Conservation (phyloP, 345 rosid genomes). For the Geranium rotundifolium region DNA sequence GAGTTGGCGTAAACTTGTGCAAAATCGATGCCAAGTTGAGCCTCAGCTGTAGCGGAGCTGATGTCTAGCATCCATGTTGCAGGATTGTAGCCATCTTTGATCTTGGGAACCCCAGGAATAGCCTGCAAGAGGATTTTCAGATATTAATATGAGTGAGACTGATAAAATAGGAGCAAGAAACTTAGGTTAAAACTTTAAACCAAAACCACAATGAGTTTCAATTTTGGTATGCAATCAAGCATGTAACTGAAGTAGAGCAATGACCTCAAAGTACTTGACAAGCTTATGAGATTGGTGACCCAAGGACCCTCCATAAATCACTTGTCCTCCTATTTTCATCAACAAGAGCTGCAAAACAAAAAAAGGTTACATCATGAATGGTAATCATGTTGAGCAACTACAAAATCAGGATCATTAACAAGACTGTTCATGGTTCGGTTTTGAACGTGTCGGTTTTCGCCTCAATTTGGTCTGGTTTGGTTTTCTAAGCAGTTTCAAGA, state of each 20-base stretch:
- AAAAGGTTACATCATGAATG: neutral
- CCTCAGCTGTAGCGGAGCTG: conserved; percentile 1
- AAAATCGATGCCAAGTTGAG: conserved; percentile 8
- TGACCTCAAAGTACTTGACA: conserved; percentile 8
- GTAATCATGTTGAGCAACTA: too few relatives aligned
- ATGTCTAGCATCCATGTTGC: conserved; percentile 94
- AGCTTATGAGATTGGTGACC: conserved; percentile 5
- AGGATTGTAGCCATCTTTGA: conserved; percentile 59
- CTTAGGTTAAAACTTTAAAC: too few relatives aligned
- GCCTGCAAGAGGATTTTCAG: conserved; percentile 24
- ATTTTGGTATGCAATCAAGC: too few relatives aligned
- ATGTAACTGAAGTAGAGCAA: neutral
- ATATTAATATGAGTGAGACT: too few relatives aligned
- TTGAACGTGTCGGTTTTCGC: too few relatives aligned
- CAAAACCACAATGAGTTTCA: too few relatives aligned
- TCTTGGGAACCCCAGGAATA: conserved; percentile 53
- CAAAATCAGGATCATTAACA: too few relatives aligned
- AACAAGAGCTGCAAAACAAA: conserved; percentile 11
- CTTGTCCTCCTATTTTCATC: conserved; percentile 19
- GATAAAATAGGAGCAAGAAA: too few relatives aligned
- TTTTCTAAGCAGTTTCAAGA: too few relatives aligned
- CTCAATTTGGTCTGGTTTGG: too few relatives aligned
- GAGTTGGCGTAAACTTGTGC: conserved; percentile 4
- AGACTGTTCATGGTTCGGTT: too few relatives aligned
- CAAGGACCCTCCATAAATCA: conserved; percentile 12